Evolutionary conservation across 805 yeast genomes (phyloP).

Genomic region (Metschnikowia koreensis): DNA sequence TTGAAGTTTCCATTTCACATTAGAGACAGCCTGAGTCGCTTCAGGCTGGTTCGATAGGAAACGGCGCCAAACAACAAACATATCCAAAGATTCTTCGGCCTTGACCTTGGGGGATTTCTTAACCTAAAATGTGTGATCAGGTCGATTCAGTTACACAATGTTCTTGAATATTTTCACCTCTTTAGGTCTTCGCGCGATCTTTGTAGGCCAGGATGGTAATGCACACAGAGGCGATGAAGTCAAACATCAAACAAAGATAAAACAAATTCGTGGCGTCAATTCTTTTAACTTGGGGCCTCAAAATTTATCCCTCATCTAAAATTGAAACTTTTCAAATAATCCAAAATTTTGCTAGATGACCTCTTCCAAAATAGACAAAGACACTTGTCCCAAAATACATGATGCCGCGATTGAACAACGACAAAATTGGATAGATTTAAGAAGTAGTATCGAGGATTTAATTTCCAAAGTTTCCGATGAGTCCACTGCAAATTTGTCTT

Average conservation of each 20-base stretch:
- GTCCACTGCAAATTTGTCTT: conserved; percentile 29
- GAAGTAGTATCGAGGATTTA: conserved; percentile 45
- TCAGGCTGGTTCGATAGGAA: not conserved
- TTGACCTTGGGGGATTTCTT: not conserved
- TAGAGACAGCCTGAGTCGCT: conserved; percentile 1
- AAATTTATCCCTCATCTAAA: not conserved
- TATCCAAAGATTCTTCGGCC: not conserved
- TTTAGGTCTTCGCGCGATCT: conserved; percentile 1
- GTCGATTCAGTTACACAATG: not conserved
- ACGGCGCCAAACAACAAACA: conserved; percentile 2
- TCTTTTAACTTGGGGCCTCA: too few relatives aligned
- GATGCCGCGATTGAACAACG: conserved; percentile 36
- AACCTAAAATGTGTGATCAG: not conserved
- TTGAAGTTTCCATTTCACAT: conserved; percentile 23
- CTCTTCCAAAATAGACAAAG: not conserved
- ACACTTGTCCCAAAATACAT: not conserved
- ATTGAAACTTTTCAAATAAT: not conserved
- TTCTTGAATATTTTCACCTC: not conserved
- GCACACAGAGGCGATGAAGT: not conserved
- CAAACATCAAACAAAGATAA: too few relatives aligned
- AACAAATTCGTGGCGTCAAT: too few relatives aligned
- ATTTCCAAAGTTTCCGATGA: conserved; percentile 44
- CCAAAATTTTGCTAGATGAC: not conserved
- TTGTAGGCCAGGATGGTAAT: not conserved
- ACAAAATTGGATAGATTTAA: conserved; percentile 55